phyloP scores from a whole-genome alignment of 257 asterid genomes.

The Solanum virginianum region DNA sequence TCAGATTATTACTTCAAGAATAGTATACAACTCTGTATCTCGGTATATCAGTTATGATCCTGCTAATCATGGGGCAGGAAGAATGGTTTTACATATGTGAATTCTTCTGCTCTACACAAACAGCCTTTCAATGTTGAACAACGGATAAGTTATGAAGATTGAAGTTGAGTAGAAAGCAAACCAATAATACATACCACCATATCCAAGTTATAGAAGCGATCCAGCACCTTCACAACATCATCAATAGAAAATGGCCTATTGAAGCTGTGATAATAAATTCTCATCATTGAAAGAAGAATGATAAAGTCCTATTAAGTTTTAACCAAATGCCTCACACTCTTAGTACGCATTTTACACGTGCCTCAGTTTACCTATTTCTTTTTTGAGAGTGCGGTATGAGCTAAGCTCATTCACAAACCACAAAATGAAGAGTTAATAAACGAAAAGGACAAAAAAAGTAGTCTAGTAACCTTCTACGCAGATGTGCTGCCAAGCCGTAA shows the following conservation, averaged over 20 bases:
- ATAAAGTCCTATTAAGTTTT: too few relatives aligned
- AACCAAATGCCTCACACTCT: too few relatives aligned
- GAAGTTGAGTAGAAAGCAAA: not conserved
- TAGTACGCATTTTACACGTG: not conserved
- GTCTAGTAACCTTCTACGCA: conserved; percentile 41
- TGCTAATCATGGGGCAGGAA: not conserved
- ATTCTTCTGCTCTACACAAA: not conserved
- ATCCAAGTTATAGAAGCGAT: conserved; percentile 84
- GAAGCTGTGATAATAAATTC: conserved; percentile 37
- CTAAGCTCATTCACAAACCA: not conserved
- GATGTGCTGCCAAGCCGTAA: conserved; percentile 23
- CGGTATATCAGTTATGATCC: not conserved
- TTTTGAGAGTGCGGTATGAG: not conserved
- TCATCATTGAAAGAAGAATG: not conserved
- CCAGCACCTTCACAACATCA: conserved; percentile 76
- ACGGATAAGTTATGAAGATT: not conserved
- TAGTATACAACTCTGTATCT: not conserved
- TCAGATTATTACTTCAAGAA: not conserved
- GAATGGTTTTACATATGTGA: not conserved
- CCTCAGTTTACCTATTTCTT: not conserved
- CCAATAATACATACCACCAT: conserved; percentile 52
- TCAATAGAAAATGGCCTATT: conserved; percentile 58
- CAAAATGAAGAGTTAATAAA: not conserved
- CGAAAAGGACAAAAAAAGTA: not conserved
- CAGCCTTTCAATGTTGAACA: not conserved